Percentiles rank a stretch among this genome's conserved stretches.
phyloP scores from a whole-genome alignment of 2,329 filamentous ascomycete genomes.

The Fusarium nygamai region DNA sequence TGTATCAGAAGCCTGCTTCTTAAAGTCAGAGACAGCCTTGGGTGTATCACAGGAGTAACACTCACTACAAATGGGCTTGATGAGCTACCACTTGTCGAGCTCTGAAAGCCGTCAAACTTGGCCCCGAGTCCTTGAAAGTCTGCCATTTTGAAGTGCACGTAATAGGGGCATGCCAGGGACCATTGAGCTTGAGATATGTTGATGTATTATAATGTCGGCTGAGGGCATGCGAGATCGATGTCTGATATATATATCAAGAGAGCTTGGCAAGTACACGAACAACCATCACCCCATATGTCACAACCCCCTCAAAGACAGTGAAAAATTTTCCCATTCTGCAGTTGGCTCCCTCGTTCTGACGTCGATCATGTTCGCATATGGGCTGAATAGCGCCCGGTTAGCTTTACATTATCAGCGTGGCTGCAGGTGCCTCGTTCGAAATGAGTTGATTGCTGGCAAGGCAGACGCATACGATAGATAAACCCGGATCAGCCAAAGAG shows the following conservation, averaged over 20 bases:
- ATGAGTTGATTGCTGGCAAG: conserved; percentile 24
- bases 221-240: not conserved
- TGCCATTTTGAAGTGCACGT: conserved; percentile 18
- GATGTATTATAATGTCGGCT: not conserved
- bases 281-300: not conserved
- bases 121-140: conserved; percentile 38
- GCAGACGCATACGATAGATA: conserved; percentile 11
- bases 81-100: conserved; percentile 36
- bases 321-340: conserved; percentile 36
- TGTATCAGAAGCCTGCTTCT: conserved; percentile 39
- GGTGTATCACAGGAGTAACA: not conserved
- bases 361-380: conserved; percentile 13
- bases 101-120: conserved; percentile 40
- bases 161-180: not conserved
- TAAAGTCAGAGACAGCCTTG: conserved; percentile 14
- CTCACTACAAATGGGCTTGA: conserved; percentile 42
- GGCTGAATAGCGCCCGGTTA: conserved; percentile 1
- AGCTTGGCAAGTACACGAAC: not conserved
- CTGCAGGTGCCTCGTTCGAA: conserved; percentile 31
- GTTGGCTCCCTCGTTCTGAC: conserved; percentile 24
- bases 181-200: not conserved
- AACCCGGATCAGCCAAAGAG: conserved; percentile 2
- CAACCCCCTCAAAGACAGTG: not conserved
- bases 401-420: not conserved
- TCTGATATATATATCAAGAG: conserved; percentile 16